Evolutionary conservation across 805 yeast genomes (phyloP).

Genomic region (Candida ponderosae): DNA sequence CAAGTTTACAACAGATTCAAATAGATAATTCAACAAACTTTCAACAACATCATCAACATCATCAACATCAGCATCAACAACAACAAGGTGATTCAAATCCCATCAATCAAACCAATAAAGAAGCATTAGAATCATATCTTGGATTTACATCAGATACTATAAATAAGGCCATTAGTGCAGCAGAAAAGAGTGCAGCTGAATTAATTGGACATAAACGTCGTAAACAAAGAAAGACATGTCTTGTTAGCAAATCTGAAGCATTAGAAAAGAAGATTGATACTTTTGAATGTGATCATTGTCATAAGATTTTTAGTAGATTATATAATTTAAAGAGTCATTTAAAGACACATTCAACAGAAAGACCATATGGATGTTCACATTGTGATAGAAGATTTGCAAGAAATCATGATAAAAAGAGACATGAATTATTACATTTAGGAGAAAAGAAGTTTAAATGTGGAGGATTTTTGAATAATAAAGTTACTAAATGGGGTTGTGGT

Average conservation of each 20-base stretch:
- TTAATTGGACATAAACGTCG: constrained; percentile 4
- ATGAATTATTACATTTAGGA: constrained; percentile 69
- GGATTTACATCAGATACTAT: constrained; percentile 2
- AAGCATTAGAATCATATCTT: not conserved
- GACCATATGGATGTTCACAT: constrained; percentile 58
- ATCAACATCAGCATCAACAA: no score
- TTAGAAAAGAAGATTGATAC: constrained; percentile 3
- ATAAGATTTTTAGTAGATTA: constrained; percentile 67
- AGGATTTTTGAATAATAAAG: constrained; percentile 50
- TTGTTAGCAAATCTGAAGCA: constrained; percentile 6
- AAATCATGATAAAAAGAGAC: constrained; percentile 70
- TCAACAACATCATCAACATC: not conserved
- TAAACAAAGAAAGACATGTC: constrained; percentile 4
- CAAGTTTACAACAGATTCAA: no score
- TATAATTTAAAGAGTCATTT: constrained; percentile 75
- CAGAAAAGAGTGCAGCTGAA: constrained; percentile 8
- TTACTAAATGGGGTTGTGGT: constrained; percentile 68
- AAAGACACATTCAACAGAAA: constrained; percentile 68
- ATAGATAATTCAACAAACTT: no score
- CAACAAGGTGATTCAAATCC: not conserved
- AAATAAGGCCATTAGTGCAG: constrained; percentile 9
- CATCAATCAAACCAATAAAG: not conserved
- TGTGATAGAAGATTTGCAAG: constrained; percentile 70
- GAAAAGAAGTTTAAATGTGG: constrained; percentile 62
- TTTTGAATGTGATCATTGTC: constrained; percentile 57